Evolutionary conservation across 306 rosid species (phyloP).

Genomic region (Castanea mollissima): DNA sequence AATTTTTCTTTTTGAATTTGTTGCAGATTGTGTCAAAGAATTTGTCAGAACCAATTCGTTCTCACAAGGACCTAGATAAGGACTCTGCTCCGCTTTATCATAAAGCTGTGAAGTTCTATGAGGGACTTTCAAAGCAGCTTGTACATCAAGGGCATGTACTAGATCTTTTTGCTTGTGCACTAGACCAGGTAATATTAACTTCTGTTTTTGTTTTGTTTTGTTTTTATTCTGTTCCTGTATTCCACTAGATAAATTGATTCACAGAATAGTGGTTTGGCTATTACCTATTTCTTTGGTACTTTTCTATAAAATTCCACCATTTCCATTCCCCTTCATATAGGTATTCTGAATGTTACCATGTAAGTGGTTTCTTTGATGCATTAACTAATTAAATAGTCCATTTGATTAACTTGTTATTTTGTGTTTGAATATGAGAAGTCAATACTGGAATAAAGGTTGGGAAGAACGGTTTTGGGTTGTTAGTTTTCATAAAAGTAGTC

Average conservation of each 20-base stretch:
- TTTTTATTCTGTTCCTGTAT: conserved; percentile 3
- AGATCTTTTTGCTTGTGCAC: conserved; percentile 96
- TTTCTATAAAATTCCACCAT: not conserved
- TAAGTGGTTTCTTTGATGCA: not conserved
- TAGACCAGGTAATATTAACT: conserved; percentile 73
- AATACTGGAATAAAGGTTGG: no score
- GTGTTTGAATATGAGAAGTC: no score
- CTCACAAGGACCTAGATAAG: conserved; percentile 98
- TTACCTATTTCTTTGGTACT: not conserved
- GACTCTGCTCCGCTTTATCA: conserved; percentile 88
- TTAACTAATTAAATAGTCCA: not conserved
- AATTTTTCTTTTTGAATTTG: conserved; percentile 22
- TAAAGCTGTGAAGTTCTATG: conserved; percentile 86
- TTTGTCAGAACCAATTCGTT: conserved; percentile 93
- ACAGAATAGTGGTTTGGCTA: not conserved
- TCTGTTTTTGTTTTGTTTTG: conserved; percentile 1
- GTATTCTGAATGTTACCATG: not conserved
- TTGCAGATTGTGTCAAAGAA: conserved; percentile 84
- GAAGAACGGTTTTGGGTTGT: no score
- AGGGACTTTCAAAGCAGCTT: conserved; percentile 93
- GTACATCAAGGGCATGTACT: conserved; percentile 96
- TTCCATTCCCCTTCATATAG: not conserved
- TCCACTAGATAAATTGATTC: conserved; percentile 10
- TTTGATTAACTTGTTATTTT: not conserved
- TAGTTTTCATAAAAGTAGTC: no score